Evolutionary conservation across 116 monocot species (phyloP).

Genomic region (Cymodocea nodosa): DNA sequence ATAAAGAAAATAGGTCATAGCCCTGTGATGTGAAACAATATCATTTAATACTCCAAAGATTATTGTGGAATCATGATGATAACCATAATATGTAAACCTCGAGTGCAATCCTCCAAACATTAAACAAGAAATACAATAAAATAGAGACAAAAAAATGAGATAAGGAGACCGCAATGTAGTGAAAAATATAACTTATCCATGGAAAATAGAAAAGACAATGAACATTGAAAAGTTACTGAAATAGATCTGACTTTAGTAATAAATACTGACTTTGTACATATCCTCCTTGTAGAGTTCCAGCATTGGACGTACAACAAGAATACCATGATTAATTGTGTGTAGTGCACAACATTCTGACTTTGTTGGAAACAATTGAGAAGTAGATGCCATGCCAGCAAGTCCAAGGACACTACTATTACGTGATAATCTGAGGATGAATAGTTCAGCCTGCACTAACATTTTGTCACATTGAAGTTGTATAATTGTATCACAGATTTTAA

Average conservation of each 20-base stretch:
- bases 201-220: neutral
- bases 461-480: neutral
- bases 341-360: constrained; percentile 10
- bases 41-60: too few species aligned
- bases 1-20: too few species aligned
- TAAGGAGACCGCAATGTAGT: too few species aligned
- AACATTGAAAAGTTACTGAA: neutral
- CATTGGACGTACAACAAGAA: constrained; percentile 79
- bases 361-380: constrained; percentile 67
- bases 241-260: neutral
- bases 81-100: too few species aligned
- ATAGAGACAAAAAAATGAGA: too few species aligned
- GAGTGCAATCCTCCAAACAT: too few species aligned
- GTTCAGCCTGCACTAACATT: constrained; percentile 52
- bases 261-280: constrained; percentile 71
- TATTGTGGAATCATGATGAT: too few species aligned
- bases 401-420: constrained; percentile 93
- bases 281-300: constrained; percentile 82
- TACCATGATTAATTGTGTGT: constrained; percentile 19
- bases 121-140: too few species aligned
- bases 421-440: constrained; percentile 88
- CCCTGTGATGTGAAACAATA: too few species aligned
- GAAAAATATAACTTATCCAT: too few species aligned
- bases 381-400: constrained; percentile 95
- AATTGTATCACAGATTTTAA: too few species aligned